Evolutionary conservation across 805 yeast genomes (phyloP).

Genomic region (Hanseniaspora mollemarum): DNA sequence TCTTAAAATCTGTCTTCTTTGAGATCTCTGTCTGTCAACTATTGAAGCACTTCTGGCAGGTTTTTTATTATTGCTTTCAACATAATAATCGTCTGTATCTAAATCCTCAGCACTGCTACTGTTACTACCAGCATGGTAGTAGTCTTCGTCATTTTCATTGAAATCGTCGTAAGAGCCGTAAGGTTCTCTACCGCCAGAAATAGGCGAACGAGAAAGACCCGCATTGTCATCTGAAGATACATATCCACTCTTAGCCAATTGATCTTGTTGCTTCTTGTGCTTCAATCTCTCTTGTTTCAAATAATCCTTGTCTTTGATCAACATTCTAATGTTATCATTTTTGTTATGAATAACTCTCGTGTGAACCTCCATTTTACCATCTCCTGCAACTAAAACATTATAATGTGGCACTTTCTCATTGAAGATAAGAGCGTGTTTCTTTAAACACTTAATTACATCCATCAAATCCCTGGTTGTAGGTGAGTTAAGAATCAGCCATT

Average conservation of each 20-base stretch:
- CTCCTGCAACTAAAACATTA: slow-evolving; percentile 27
- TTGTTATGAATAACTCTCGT: slow-evolving; percentile 31
- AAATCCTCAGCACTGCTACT: neutral
- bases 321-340: slow-evolving; percentile 26
- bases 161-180: slow-evolving; percentile 23
- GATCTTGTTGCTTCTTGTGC: slow-evolving; percentile 25
- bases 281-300: slow-evolving; percentile 27
- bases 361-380: slow-evolving; percentile 32
- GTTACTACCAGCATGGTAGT: neutral
- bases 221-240: slow-evolving; percentile 18
- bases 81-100: slow-evolving; percentile 8
- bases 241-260: slow-evolving; percentile 23
- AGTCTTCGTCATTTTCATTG: slow-evolving; percentile 21
- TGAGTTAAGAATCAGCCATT: slow-evolving; percentile 28
- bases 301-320: slow-evolving; percentile 25
- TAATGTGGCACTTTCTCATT: slow-evolving; percentile 26
- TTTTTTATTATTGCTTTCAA: neutral
- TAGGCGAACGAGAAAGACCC: slow-evolving; percentile 19
- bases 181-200: slow-evolving; percentile 20
- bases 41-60: slow-evolving; percentile 20
- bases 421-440: slow-evolving; percentile 28
- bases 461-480: slow-evolving; percentile 28
- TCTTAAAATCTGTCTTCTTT: slow-evolving; percentile 30
- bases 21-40: slow-evolving; percentile 30
- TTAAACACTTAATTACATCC: slow-evolving; percentile 26